Base-by-base conservation (phyloP, 345 rosid species). In the Hibiscus tridactylites region DNA sequence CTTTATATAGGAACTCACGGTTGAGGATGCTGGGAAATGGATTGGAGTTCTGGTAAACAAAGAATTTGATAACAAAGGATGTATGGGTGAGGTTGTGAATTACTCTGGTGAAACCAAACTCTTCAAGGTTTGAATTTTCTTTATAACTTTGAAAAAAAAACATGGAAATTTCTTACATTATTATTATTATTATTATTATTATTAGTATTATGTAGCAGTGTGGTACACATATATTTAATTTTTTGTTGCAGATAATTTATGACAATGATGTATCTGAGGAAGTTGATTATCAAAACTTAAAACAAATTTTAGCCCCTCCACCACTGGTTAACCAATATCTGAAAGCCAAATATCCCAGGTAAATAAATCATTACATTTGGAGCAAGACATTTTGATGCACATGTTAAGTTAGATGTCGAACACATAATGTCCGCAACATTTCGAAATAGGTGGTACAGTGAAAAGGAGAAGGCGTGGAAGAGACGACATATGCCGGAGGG, bases 41-140 rank as follows among this genome's bases (percentile, higher is more conserved):
- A 46, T 74, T 11, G 67, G 72, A 66, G 29, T 31, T 44, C 1
- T 67, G 53, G 68, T 74, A 8, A n/a, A 7, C 10, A 74, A 33
- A 12, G 42, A 57, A 2, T 29, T 8, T 46, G 58, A 44, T 46
- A 15, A 58, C n/a, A 33, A 46, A n/a, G 31, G 35, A 1, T 11
- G 44, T 9, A 58, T 74, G 46, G 77, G 72, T 0, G 3, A 46
- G 39, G 72, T 74, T 19, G 46, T 39, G 50, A 53, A 13, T 17
- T 74, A 44, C 61, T 53, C 24, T 19, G 72, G 31, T 6, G 59
- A 66, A 31, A 74, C 47, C 9, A 12, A 13, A 28, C 17, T 31
- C 9, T 74, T 39, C 29, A 58, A 66, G 77, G 77, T 74, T n/a
- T n/a, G 47, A 10, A 11, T 42, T 63, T 50, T 0, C 8, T 50